Evolutionary conservation across 1,139 yeast genomes (phyloP).

Genomic region (Yamadazyma siamensis): DNA sequence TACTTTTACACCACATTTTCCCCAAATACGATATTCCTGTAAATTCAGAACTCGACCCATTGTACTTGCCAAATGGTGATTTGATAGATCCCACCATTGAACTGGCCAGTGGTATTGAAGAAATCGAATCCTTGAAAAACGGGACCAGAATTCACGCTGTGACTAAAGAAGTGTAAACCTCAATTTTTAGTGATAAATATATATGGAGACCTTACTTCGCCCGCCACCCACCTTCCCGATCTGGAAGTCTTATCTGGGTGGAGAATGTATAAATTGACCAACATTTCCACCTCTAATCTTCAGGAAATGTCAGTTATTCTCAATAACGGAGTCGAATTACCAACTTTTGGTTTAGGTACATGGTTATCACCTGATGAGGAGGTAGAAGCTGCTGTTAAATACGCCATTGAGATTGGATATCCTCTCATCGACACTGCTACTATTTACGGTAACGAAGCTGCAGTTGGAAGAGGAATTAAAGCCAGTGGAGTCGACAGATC

Average conservation of each 20-base stretch:
- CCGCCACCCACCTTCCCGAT: not conserved
- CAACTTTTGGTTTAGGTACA: conserved; percentile 20
- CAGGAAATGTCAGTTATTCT: conserved; percentile 6
- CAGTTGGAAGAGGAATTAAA: conserved; percentile 30
- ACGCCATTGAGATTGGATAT: conserved; percentile 56
- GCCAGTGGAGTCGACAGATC: conserved; percentile 39
- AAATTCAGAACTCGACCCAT: conserved; percentile 2
- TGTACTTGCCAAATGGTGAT: conserved; percentile 4
- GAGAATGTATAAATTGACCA: not conserved
- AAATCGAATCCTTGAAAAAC: conserved; percentile 77
- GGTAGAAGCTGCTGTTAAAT: conserved; percentile 14
- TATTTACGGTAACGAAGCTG: conserved; percentile 56
- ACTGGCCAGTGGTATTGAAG: conserved; percentile 41
- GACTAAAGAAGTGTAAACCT: conserved; percentile 1
- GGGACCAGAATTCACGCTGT: conserved; percentile 1
- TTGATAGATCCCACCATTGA: not conserved
- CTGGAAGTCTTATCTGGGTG: not conserved
- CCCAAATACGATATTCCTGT: conserved; percentile 7
- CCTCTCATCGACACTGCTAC: conserved; percentile 50
- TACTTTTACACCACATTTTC: conserved; percentile 11
- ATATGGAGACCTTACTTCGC: not conserved
- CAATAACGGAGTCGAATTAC: conserved; percentile 15
- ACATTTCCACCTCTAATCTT: not conserved
- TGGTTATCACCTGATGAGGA: conserved; percentile 18
- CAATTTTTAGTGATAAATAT: conserved; percentile 1